These are phyloP conservation scores for Sinapis alba DNA, from an alignment of 441 rosid species.

Conservation along the genomic window DNA sequence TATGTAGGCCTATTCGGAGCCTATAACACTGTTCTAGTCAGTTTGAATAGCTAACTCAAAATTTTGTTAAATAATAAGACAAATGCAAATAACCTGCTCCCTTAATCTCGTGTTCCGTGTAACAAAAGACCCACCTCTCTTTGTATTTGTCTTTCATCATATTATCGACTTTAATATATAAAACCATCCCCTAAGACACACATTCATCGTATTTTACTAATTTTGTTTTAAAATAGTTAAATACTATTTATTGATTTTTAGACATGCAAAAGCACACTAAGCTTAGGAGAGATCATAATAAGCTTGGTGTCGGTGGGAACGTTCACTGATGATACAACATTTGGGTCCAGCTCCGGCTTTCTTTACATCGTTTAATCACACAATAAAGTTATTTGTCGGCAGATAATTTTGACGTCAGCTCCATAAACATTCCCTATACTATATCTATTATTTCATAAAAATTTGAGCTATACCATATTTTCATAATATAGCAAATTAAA, in stretches of 20 bases:
- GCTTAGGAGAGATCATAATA: conserved; percentile 18
- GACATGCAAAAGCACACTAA: conserved; percentile 28
- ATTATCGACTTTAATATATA: conserved; percentile 2
- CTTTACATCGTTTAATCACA: conserved; percentile 13
- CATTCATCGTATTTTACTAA: conserved; percentile 3
- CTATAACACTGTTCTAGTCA: background rate
- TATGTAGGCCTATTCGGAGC: background rate
- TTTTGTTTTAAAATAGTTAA: background rate
- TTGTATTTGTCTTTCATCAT: background rate
- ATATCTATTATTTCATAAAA: too few relatives aligned
- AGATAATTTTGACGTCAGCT: conserved; percentile 19
- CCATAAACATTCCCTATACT: background rate
- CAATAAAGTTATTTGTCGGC: conserved; percentile 33
- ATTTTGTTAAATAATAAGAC: conserved; percentile 15
- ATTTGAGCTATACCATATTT: too few relatives aligned
- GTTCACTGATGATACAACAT: conserved; percentile 26
- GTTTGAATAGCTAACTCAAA: background rate
- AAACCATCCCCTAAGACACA: conserved; percentile 34
- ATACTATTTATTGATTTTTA: too few relatives aligned
- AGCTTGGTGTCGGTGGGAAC: conserved; percentile 35
- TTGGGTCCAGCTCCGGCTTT: conserved; percentile 20
- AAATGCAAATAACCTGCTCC: conserved; percentile 35
- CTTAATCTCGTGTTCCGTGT: conserved; percentile 26
- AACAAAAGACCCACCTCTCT: conserved; percentile 30
- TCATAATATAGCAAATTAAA: too few relatives aligned